phyloP scores from a whole-genome alignment of 768 basidiomycete species.

The Pholiota microspora region DNA sequence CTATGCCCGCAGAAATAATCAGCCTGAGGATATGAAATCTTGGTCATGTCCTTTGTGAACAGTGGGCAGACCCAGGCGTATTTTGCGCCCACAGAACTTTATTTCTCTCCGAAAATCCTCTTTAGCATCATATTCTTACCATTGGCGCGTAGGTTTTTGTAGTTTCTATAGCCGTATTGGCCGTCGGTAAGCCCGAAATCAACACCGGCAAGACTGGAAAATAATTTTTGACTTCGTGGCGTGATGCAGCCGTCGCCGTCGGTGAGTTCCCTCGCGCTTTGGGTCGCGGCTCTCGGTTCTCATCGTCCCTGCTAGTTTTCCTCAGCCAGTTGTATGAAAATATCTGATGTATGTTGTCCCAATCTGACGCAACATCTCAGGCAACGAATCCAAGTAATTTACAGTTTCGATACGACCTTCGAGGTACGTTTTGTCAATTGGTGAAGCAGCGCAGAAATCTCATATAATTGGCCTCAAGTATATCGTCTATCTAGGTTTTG shows the following conservation, averaged over 20 bases:
- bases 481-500: slow-evolving; percentile 30
- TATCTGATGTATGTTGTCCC: background rate
- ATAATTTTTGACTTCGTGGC: no score
- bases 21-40: no score
- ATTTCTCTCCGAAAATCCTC: background rate
- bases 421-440: slow-evolving; percentile 15
- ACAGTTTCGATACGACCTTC: slow-evolving; percentile 18
- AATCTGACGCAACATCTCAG: slow-evolving; percentile 8
- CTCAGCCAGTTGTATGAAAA: slow-evolving; percentile 20
- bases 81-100: no score
- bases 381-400: slow-evolving; percentile 14
- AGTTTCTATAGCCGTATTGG: slow-evolving; percentile 18
- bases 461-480: slow-evolving; percentile 18
- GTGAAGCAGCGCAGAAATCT: background rate
- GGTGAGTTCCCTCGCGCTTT: slow-evolving; percentile 14
- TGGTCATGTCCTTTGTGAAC: no score
- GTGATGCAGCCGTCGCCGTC: slow-evolving; percentile 16
- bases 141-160: slow-evolving; percentile 18
- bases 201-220: no score
- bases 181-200: slow-evolving; percentile 22
- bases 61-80: background rate
- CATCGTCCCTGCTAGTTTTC: slow-evolving; percentile 14
- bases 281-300: background rate
- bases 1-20: no score
- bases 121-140: background rate